Evolutionary conservation across 2,329 filamentous ascomycete genomes (phyloP).

Genomic region (Xylaria sp.): DNA sequence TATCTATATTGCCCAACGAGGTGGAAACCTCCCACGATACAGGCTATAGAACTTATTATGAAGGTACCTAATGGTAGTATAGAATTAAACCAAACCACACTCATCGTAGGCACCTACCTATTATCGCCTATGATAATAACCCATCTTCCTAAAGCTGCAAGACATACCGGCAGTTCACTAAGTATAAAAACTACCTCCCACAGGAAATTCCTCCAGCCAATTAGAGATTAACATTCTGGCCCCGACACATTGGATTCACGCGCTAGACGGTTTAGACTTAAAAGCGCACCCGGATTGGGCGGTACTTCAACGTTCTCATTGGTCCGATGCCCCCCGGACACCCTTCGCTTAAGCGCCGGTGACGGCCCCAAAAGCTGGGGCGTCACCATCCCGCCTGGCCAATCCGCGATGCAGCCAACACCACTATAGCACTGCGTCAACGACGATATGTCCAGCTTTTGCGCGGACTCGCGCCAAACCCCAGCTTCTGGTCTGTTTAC

Average conservation of each 20-base stretch:
- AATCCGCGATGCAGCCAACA: constrained; percentile 39
- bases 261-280: constrained; percentile 10
- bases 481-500: constrained; percentile 28
- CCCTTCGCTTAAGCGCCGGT: constrained; percentile 44
- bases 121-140: background rate
- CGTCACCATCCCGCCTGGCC: constrained; percentile 32
- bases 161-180: constrained; percentile 1
- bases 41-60: background rate
- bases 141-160: constrained; percentile 25
- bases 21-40: background rate
- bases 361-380: constrained; percentile 39
- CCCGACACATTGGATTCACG: background rate
- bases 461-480: constrained; percentile 21
- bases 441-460: background rate
- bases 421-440: constrained; percentile 9
- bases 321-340: constrained; percentile 26
- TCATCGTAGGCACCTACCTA: background rate
- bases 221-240: too few relatives aligned
- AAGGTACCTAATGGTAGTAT: too few relatives aligned
- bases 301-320: constrained; percentile 29
- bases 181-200: too few relatives aligned
- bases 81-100: background rate
- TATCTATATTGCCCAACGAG: background rate
- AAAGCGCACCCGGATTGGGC: constrained; percentile 12
- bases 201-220: too few relatives aligned